Percentiles rank a stretch among this genome's conserved stretches.
Evolutionary conservation across 2,329 filamentous ascomycete species (phyloP).

Genomic region (Colletotrichum plurivorum): DNA sequence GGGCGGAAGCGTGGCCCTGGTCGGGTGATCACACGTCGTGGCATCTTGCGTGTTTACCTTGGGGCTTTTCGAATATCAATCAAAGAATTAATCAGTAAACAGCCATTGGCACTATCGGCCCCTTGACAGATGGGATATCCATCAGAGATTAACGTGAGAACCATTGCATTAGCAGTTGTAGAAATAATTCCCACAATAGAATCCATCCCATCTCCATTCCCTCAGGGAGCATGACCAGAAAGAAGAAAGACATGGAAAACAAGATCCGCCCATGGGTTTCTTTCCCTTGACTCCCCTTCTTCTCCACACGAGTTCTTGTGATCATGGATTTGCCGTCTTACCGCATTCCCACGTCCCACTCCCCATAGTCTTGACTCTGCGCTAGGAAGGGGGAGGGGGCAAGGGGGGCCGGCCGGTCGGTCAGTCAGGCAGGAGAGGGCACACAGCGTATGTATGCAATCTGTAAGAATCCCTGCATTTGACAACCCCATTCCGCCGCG

Average conservation of each 20-base stretch:
- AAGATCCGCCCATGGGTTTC: constrained; percentile 6
- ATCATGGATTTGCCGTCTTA: constrained; percentile 13
- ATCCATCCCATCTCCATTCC: not conserved
- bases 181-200: not conserved
- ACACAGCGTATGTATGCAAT: not conserved
- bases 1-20: constrained; percentile 15
- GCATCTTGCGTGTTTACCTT: constrained; percentile 4
- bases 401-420: no score
- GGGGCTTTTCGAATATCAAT: not conserved
- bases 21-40: constrained; percentile 17
- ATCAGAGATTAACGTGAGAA: no score
- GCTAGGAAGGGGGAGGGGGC: constrained; percentile 1
- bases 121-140: not conserved
- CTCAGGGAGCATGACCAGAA: not conserved
- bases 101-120: no score
- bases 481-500: not conserved
- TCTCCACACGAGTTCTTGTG: constrained; percentile 38
- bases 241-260: constrained; percentile 13
- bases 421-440: no score
- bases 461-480: constrained; percentile 22
- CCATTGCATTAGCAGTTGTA: not conserved
- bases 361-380: constrained; percentile 39
- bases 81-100: not conserved
- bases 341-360: constrained; percentile 23
- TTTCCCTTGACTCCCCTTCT: not conserved